Evolutionary conservation across 257 asterid genomes (phyloP), one percentile per base, ranked within the genome.

Genomic region (Petunia secreta): DNA sequence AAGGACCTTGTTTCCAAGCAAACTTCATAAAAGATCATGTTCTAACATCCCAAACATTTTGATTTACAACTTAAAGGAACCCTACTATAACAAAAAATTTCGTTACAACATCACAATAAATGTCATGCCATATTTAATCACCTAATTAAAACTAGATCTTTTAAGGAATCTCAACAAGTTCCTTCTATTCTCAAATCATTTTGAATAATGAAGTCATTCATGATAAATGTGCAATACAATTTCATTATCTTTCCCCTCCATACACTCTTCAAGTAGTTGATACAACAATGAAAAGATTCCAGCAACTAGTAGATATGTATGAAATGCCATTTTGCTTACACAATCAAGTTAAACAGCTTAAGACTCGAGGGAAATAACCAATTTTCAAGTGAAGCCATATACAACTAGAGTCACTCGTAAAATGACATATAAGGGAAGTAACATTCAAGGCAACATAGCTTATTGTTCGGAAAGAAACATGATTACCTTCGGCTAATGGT

Each of bases 21-120:
- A 46, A 34, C 11, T 11, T 48, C 58, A 71, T 34, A 25, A 71
- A 71, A 46, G 60, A 71, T 2, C 77, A 69, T 69, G 58, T 69
- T 46, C 76, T 46, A 25, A 69, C 60, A 71, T 25, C 77, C 60
- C n/a, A 16, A 69, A 58, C 79, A 69, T 69, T 48, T 48, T 71
- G 44, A 43, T 25, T 48, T 71, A 10, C 77, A 2, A 71, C 44
- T 48, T 71, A 25, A 71, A 71, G 25, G 0, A 25, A 25, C 0
- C 25, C 25, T 25, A 25, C 25, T 25, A 25, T 25, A 25, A 25
- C 25, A 0, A 25, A 25, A 25, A 25, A 25, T 25, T 25, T 25
- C 25, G 25, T 25, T 25, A 25, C 25, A 25, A 25, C 39, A 67
- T 67, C 75, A 67, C 39, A 68, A 68, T 68, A 43, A 9, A 44